Percentiles rank a stretch among this genome's conserved stretches.
Evolutionary conservation across 352 stramenopile species (phyloP).

Genomic region (Aphanomyces invadans): DNA sequence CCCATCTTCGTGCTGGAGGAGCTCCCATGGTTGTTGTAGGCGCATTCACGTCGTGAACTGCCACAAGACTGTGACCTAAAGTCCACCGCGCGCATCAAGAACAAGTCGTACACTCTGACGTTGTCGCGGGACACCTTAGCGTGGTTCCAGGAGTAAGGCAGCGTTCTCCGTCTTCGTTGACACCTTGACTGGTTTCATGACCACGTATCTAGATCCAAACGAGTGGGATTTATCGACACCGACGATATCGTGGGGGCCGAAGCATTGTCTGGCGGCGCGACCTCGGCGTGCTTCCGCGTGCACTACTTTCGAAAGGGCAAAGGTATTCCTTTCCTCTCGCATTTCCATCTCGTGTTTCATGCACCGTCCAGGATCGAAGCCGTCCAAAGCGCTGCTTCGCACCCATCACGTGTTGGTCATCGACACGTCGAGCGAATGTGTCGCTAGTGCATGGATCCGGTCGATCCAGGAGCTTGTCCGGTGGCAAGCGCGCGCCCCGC

Average conservation of each 20-base stretch:
- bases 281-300: slow-evolving; percentile 41
- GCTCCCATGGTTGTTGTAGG: slow-evolving; percentile 28
- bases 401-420: slow-evolving; percentile 50
- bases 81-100: slow-evolving; percentile 37
- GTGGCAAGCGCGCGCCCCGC: slow-evolving; percentile 65
- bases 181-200: neutral
- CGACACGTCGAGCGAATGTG: slow-evolving; percentile 25
- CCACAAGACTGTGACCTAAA: slow-evolving; percentile 58
- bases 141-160: slow-evolving; percentile 38
- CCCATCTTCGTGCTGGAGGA: neutral
- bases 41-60: slow-evolving; percentile 64
- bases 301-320: slow-evolving; percentile 70
- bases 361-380: neutral
- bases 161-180: too few species aligned
- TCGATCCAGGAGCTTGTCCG: slow-evolving; percentile 74
- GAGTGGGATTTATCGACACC: slow-evolving; percentile 44
- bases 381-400: slow-evolving; percentile 49
- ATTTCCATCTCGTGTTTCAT: neutral
- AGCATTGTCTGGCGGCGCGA: slow-evolving; percentile 27
- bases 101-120: slow-evolving; percentile 46
- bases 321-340: slow-evolving; percentile 26
- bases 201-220: slow-evolving; percentile 29
- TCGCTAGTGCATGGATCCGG: slow-evolving; percentile 47
- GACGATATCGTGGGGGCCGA: slow-evolving; percentile 72
- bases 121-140: slow-evolving; percentile 54